Evolutionary conservation across 1,284 basidiomycete genomes (phyloP), one percentile per base, ranked within the genome.

Genomic region (Tylopilus sp.): DNA sequence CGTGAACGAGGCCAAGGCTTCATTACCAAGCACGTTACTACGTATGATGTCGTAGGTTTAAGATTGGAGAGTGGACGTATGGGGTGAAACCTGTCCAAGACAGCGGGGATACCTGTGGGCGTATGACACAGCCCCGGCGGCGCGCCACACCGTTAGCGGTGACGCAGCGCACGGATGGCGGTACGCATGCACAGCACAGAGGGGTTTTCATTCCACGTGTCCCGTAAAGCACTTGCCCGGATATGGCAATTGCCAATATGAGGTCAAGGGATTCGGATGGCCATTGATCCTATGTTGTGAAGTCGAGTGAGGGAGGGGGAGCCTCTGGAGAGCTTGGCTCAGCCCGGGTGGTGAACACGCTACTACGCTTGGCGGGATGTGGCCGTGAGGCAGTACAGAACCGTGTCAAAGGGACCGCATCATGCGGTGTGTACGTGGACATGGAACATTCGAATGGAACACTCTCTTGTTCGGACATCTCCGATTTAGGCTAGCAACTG

Each of bases 391-490:
- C 61, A 19, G 59, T 61, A 53, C 52, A 25, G n/a, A 40, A 40
- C 25, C 10, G 48, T 36, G n/a, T 43, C 41, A 37, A 26, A 22
- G 20, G 15, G 22, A 29, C 3, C 11, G 11, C n/a, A n/a, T n/a
- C n/a, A 48, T 49, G 56, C 60, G 57, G 63, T 50, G 57, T 9
- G 44, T 52, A 32, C 8, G 56, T 54, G 64, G 54, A 49, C 26
- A 63, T 65, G 47, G 66, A 64, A 68, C 50, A 53, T 64, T 64
- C 66, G 60, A 68, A 63, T 64, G 33, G 64, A 68, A 64, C 32
- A 6, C 5, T 41, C 31, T 41, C 20, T 13, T 8, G 17, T 45
- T 46, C 60, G 63, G 63, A 47, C 26, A 52, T 66, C 19, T 47
- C 65, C 65, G 61, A 5, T 19, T 31, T 4, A 20, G n/a, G 33